Base-by-base conservation (phyloP, 2,329 filamentous ascomycete genomes). In the Geosmithia flava region DNA sequence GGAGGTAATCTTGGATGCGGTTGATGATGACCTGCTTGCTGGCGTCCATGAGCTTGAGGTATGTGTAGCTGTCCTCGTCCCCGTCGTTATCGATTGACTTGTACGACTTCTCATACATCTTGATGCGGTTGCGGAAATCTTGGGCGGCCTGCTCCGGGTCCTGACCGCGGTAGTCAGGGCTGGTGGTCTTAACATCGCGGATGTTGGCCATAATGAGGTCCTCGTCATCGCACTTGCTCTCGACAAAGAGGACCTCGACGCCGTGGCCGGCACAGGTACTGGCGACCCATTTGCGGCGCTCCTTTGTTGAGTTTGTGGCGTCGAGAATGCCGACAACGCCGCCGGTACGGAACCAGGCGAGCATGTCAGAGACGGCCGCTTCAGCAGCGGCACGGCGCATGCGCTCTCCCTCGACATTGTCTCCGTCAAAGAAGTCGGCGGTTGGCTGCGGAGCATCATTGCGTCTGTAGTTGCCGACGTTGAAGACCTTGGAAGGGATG, bases 121-220 rank as follows among this genome's bases (percentile, higher is more conserved):
- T 81, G 61, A 98, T 98, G 53, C 93, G 84, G 59, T 94, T 85
- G 53, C 88, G 83, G 69, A 98, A 98, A 65, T 98, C 93, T 49
- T 81, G 76, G 11, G 90, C 93, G 3, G 93, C 93, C 51, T 80
- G 74, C 63, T 98, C 93, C 1, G 93, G 93, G 61, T 98, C 93
- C 64, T 95, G 89, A 48, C 90, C 93, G 50, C 81, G 73, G 64
- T 98, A 98, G 67, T 98, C 93, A 2, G 93, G 93, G 49, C 87
- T 95, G 23, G 88, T 95, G 2, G 89, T 91, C 75, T 98, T 98
- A 59, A 98, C 93, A 62, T 96, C 90, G 54, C 90, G 81, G 55
- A 98, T 96, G 65, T 98, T 98, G 72, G 83, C 87, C 89, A 96
- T 95, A 69, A 98, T 95, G 55, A 97, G 72, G 43, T 91, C 85